These are phyloP conservation scores for Salvia hispanica DNA, from an alignment of 257 asterid genomes.

Conservation along the genomic window DNA sequence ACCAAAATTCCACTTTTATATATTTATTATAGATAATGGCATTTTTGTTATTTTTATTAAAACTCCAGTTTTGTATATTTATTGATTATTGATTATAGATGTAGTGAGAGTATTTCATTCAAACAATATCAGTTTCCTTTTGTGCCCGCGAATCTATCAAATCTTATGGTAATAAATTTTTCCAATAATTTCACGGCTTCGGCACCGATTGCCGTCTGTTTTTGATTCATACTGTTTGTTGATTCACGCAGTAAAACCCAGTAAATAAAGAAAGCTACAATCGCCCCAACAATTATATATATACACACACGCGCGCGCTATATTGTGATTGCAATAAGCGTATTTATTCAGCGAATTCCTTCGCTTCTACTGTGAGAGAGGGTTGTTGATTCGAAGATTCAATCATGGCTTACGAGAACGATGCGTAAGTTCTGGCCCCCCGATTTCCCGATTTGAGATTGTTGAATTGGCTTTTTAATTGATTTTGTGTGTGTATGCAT, in stretches of 20 bases:
- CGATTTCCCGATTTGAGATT: neutral
- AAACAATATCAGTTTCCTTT: neutral
- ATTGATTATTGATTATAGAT: too few relatives aligned
- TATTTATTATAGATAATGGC: too few relatives aligned
- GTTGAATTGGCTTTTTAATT: constrained; percentile 26
- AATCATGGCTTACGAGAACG: constrained; percentile 63
- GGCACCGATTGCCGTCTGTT: neutral
- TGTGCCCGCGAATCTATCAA: too few relatives aligned
- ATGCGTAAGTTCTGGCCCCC: constrained; percentile 53
- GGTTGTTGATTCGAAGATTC: neutral
- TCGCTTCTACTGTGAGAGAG: constrained; percentile 9
- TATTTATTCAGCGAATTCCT: neutral
- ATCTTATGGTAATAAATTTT: neutral
- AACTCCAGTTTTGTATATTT: too few relatives aligned
- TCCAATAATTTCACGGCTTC: neutral
- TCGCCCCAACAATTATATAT: neutral
- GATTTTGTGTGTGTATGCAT: neutral
- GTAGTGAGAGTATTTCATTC: too few relatives aligned
- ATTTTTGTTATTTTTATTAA: too few relatives aligned
- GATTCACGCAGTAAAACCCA: neutral
- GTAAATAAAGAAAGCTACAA: neutral
- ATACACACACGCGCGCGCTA: neutral
- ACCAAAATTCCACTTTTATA: too few relatives aligned
- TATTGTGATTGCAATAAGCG: neutral
- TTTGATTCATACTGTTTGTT: neutral